A percentile compares a stretch with the other conserved stretches of the same genome.
phyloP scores from a whole-genome alignment of 257 asterid genomes.

The Solanum okadae region DNA sequence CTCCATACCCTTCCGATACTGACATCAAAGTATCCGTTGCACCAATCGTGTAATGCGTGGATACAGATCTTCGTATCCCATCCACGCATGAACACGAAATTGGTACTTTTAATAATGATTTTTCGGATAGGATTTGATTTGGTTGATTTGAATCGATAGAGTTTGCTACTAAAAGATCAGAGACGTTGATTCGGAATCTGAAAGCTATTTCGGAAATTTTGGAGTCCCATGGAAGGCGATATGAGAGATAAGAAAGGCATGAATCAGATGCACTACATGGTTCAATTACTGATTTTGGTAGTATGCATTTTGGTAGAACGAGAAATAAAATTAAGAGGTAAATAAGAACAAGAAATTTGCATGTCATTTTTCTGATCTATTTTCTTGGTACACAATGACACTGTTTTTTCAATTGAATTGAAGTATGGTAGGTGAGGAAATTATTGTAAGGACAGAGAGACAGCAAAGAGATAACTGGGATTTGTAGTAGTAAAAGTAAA shows the following conservation, averaged over 20 bases:
- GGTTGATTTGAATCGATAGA: not conserved
- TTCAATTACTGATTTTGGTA: conserved; percentile 7
- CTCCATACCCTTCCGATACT: conserved; percentile 8
- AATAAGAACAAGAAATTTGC: not conserved
- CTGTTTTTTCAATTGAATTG: not conserved
- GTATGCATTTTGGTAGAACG: not conserved
- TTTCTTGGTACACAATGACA: not conserved
- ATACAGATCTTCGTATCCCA: conserved; percentile 6
- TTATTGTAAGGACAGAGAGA: not conserved
- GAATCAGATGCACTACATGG: conserved; percentile 9
- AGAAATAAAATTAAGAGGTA: not conserved
- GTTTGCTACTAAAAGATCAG: conserved; percentile 4
- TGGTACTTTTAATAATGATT: not conserved
- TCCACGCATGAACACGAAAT: not conserved
- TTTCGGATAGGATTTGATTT: not conserved
- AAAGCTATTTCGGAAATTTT: conserved; percentile 8
- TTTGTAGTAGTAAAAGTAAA: not conserved
- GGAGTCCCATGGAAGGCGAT: conserved; percentile 3
- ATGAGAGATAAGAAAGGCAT: conserved; percentile 1
- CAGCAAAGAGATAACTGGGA: not conserved
- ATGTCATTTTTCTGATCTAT: not conserved
- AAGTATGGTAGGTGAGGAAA: not conserved
- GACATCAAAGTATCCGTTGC: conserved; percentile 1
- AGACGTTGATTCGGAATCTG: not conserved
- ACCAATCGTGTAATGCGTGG: conserved; percentile 2